Evolutionary conservation across 1,284 basidiomycete species (phyloP).

Genomic region (Ganoderma sinense): DNA sequence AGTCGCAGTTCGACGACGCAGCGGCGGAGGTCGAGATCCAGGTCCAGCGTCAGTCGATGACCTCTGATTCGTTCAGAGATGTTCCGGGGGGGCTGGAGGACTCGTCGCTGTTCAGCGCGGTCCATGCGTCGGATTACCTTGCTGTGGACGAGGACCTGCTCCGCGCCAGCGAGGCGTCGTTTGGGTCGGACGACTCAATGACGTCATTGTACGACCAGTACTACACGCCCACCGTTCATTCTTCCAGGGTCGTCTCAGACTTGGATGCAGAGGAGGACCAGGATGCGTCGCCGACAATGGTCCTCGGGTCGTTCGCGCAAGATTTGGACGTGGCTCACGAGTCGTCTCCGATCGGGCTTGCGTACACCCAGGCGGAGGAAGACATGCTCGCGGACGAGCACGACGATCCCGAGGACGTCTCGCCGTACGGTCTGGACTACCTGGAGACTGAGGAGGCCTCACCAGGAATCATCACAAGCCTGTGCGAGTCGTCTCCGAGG

Average conservation of each 20-base stretch:
- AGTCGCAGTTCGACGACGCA: slow-evolving; percentile 4
- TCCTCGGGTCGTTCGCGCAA: not conserved
- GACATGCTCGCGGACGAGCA: not conserved
- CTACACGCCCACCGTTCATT: slow-evolving; percentile 28
- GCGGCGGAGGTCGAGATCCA: slow-evolving; percentile 7
- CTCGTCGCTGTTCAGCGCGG: slow-evolving; percentile 19
- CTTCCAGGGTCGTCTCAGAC: not conserved
- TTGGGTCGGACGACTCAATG: slow-evolving; percentile 31
- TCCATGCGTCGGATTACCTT: slow-evolving; percentile 14
- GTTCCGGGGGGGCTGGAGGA: slow-evolving; percentile 8
- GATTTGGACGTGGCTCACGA: not conserved
- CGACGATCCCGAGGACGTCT: not conserved
- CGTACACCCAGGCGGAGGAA: not conserved
- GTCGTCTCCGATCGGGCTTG: not conserved
- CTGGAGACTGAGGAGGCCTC: not conserved
- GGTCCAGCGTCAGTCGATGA: slow-evolving; percentile 4
- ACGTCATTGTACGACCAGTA: slow-evolving; percentile 31
- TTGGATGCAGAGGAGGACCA: not conserved
- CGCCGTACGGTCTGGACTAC: not conserved
- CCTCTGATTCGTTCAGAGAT: not conserved
- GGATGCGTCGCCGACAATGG: slow-evolving; percentile 2
- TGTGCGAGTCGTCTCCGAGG: slow-evolving; percentile 8
- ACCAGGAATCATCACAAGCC: not conserved
- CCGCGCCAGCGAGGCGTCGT: slow-evolving; percentile 23
- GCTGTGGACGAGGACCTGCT: slow-evolving; percentile 14